These are phyloP conservation scores for Plectosphaerella cucumerina DNA, from an alignment of 2,329 filamentous ascomycete species.

Conservation along the genomic window DNA sequence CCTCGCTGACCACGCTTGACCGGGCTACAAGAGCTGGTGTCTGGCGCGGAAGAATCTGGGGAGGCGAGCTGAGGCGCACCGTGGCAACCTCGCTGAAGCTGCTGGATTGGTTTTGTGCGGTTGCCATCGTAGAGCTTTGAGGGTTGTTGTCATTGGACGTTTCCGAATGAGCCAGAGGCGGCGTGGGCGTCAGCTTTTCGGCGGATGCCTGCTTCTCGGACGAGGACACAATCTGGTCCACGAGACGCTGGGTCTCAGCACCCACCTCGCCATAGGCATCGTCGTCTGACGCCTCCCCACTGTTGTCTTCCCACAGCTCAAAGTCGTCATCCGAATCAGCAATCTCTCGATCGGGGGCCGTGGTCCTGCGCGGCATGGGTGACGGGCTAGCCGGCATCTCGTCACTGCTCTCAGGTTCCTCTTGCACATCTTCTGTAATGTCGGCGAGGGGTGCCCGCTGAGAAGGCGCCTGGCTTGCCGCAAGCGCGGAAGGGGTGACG, in stretches of 20 bases:
- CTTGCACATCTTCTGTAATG: conserved; percentile 5
- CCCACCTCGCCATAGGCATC: conserved; percentile 9
- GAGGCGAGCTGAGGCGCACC: background rate
- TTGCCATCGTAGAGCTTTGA: background rate
- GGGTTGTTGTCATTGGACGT: background rate
- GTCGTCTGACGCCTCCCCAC: conserved; percentile 9
- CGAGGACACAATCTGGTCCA: conserved; percentile 9
- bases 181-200: conserved; percentile 1
- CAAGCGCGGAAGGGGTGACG: conserved; percentile 11
- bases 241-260: conserved; percentile 11
- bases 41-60: background rate
- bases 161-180: background rate
- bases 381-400: conserved; percentile 4
- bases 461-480: conserved; percentile 3
- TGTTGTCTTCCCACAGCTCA: conserved; percentile 10
- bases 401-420: conserved; percentile 1
- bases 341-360: conserved; percentile 30
- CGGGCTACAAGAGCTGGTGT: background rate
- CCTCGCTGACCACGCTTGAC: background rate
- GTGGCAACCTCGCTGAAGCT: background rate
- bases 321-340: conserved; percentile 46
- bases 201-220: conserved; percentile 7
- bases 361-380: conserved; percentile 5
- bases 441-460: background rate
- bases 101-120: background rate